Evolutionary conservation across 1,284 basidiomycete genomes (phyloP), one percentile per base, ranked within the genome.

Genomic region (Mycosarcoma maydis): DNA sequence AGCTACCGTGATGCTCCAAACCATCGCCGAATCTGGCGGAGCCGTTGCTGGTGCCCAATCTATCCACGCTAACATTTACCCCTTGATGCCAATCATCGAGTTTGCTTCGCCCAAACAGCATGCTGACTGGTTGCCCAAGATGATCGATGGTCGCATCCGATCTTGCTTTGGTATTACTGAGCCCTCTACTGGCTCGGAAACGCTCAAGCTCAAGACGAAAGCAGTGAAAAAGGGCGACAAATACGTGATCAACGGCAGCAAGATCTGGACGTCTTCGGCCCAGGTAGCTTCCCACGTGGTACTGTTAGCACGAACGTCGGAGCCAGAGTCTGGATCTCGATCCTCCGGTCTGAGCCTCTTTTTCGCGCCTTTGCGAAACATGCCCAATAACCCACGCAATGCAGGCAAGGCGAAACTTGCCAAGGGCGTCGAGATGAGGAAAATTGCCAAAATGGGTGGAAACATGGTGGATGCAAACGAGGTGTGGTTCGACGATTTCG

Each of bases 151-250:
- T 2, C 47, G 68, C 14, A 78, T 82, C 51, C 72, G 82, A 6
- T 78, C 73, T 4, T 83, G 83, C 44, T 83, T 83, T 43, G 82
- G 81, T 4, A 81, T 83, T 19, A 83, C 82, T 5, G 83, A 83
- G 59, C 82, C 83, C 1, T 76, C 80, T 17, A 71, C 77, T 2
- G 81, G 81, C 1, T 60, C 72, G 10, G 80, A 82, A 50, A 82
- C 81, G 41, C 52, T 82, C 16, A 82, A 77, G 36, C 58, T 82
- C 26, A 68, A 74, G 30, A 82, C 81, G 2, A 69, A 55, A 20
- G 81, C 81, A 2, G 70, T 65, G 5, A 64, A 53, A 13, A 51
- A 45, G 26, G 72, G 71, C 0, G 52, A 68, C 29, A 56, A 61
- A 30, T 82, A 78, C 48, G 40, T 79, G 7, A 64, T 82, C 8